Base-by-base conservation (phyloP, 306 rosid species). In the Fragaria iinumae region DNA sequence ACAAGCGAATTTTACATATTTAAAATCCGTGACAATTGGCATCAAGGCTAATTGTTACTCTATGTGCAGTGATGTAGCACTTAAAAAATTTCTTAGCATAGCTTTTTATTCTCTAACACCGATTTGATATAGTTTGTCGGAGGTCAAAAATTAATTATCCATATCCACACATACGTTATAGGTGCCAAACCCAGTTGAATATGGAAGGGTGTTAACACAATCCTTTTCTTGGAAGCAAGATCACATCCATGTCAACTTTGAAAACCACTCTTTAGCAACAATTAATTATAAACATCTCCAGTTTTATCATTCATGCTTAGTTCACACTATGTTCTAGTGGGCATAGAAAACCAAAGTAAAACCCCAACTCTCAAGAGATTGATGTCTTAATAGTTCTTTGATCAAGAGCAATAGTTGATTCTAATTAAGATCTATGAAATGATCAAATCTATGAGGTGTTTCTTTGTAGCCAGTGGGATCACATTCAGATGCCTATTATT, bases 381-480 rank as follows among this genome's bases (percentile, higher is more conserved):
- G 41, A 17, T 29, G 18, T 29, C 45, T 49, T 8, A 71, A 10
- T 25, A 27, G 9, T 71, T 71, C 11, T 29, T 49, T 10, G 34
- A 25, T 50, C 29, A 71, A 53, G 34, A 34, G 13, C 36, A 52
- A 52, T 20, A 23, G 63, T 72, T 11, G 32, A 8, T 72, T 72
- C 76, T 1, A 63, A 57, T 29, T 13, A 13, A 25, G 13, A 21
- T 41, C 20, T 53, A 49, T n/a, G 50, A 12, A 53, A 53, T 71
- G 41, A 20, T 52, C 38, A 53, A 72, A n/a, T 72, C 36, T 16
- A 64, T 34, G 21, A 72, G 34, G 76, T 55, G 48, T 7, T 72
- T 36, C 25, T n/a, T 34, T 32, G 39, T 39, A 39, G 9, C 43
- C 38, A 53, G 50, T 53, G 45, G 66, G 36, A 72, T 72, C 36